Conservation (phyloP, 1,284 basidiomycete species). For the Pseudozyma sp. region DNA sequence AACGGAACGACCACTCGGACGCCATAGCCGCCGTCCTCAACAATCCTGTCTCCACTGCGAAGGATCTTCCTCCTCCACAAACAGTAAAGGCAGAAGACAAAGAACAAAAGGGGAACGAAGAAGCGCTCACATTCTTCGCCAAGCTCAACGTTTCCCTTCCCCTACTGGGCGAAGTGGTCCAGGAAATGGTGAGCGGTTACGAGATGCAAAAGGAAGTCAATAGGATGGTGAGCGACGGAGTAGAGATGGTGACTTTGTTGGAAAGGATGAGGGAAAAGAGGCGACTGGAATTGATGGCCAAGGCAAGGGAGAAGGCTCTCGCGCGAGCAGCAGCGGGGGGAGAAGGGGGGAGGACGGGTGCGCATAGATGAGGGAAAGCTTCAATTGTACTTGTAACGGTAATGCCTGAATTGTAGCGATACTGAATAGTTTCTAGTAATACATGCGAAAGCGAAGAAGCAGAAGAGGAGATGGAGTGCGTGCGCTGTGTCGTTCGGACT, state of each 20-base stretch:
- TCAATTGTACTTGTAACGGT: conserved; percentile 14
- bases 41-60: conserved; percentile 6
- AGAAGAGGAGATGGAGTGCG: neutral
- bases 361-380: neutral
- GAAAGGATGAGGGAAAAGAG: conserved; percentile 43
- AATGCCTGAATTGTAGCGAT: neutral
- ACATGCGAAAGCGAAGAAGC: conserved; percentile 9
- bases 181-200: conserved; percentile 91
- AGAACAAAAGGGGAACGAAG: conserved; percentile 16
- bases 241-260: conserved; percentile 37
- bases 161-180: conserved; percentile 84
- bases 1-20: conserved; percentile 63
- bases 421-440: conserved; percentile 20
- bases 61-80: conserved; percentile 24
- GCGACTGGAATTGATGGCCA: conserved; percentile 5
- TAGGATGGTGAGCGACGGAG: conserved; percentile 20
- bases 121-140: conserved; percentile 83
- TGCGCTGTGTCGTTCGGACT: neutral
- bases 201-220: conserved; percentile 71
- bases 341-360: neutral
- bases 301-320: conserved; percentile 4
- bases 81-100: neutral
- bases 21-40: conserved; percentile 54
- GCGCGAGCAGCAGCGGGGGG: neutral
- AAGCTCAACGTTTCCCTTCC: conserved; percentile 85